A percentile compares a stretch with the other conserved stretches of the same genome.
Evolutionary conservation across 139 green algal species (phyloP).

Genomic region (Diplosphaera chodatii): DNA sequence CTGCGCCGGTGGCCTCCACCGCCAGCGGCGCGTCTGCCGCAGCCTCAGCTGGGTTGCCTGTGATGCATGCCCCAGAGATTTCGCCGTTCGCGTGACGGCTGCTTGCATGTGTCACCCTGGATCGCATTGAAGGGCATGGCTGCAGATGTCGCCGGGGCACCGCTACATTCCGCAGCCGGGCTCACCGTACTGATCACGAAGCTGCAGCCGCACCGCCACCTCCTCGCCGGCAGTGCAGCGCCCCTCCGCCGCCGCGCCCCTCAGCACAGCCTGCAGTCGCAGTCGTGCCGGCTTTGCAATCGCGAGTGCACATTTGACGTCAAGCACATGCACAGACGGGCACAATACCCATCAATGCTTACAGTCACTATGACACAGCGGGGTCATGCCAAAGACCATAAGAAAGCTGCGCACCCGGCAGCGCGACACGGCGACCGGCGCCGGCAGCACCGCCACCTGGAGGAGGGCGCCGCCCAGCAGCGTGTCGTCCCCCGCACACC

Average conservation of each 20-base stretch:
- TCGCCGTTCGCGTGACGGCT: too few relatives aligned
- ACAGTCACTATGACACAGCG: too few relatives aligned
- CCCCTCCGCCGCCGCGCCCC: neutral
- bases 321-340: too few relatives aligned
- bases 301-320: too few relatives aligned
- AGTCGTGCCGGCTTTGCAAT: too few relatives aligned
- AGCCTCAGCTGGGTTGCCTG: conserved; percentile 1
- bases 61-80: too few relatives aligned
- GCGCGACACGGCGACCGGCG: neutral
- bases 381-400: neutral
- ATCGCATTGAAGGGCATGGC: too few relatives aligned
- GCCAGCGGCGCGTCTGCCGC: neutral
- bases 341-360: too few relatives aligned
- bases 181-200: conserved; percentile 2
- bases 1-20: neutral
- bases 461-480: neutral
- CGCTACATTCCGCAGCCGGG: too few relatives aligned
- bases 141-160: too few relatives aligned
- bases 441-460: neutral
- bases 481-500: neutral
- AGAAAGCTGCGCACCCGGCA: neutral
- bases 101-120: too few relatives aligned
- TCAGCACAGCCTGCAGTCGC: neutral
- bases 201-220: neutral
- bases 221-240: neutral